These are phyloP conservation scores for Tolypocladium pustulatum DNA, from an alignment of 2,329 filamentous ascomycete genomes.

Conservation along the genomic window DNA sequence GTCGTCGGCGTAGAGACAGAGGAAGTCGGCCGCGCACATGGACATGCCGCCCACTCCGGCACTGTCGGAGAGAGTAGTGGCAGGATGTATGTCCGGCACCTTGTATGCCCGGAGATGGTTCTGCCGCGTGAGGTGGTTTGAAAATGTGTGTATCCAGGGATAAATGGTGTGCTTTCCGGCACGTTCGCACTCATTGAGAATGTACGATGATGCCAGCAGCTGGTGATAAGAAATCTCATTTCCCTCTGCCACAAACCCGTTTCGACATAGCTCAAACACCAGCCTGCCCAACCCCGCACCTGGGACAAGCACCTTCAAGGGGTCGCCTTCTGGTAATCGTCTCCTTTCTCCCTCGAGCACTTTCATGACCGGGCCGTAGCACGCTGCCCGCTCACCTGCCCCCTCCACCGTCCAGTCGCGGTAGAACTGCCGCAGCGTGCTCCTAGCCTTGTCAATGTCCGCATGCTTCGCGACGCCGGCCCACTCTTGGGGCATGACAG, in stretches of 20 bases:
- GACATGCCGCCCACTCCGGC: conserved; percentile 57
- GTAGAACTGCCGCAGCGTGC: conserved; percentile 87
- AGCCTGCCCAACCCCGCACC: conserved; percentile 82
- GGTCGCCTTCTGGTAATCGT: conserved; percentile 19
- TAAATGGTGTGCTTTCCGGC: conserved; percentile 61
- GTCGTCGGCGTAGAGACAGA: conserved; percentile 66
- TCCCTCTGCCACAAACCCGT: conserved; percentile 68
- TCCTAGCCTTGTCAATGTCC: conserved; percentile 85
- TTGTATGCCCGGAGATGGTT: conserved; percentile 66
- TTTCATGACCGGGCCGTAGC: conserved; percentile 62
- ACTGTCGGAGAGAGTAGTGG: conserved; percentile 33
- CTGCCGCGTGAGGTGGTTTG: conserved; percentile 63
- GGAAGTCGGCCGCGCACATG: conserved; percentile 90
- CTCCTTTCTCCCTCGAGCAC: conserved; percentile 46
- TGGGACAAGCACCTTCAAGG: conserved; percentile 66
- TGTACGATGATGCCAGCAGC: conserved; percentile 71
- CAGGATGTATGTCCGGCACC: conserved; percentile 75
- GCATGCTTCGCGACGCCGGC: conserved; percentile 56
- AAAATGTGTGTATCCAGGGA: conserved; percentile 82
- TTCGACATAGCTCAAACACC: conserved; percentile 72
- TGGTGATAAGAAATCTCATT: conserved; percentile 98
- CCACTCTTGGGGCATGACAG: conserved; percentile 51
- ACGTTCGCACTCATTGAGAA: conserved; percentile 56
- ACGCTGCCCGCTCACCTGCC: conserved; percentile 59
- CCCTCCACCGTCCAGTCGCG: conserved; percentile 88